Percentiles rank a stretch among this genome's conserved stretches.
Evolutionary conservation across 345 rosid species (phyloP).

Genomic region (Mangifera indica): DNA sequence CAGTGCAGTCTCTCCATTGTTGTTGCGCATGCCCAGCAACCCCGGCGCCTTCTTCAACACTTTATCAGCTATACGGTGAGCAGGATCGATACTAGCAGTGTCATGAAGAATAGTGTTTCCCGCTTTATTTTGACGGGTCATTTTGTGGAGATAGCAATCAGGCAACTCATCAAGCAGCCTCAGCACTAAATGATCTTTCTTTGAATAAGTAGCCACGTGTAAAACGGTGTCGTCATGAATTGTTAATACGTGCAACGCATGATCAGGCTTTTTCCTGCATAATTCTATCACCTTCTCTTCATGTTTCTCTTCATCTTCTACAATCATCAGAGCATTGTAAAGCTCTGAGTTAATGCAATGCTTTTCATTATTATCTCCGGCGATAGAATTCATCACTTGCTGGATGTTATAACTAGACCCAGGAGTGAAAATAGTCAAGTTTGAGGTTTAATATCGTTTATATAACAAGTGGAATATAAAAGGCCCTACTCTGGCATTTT

Average conservation of each 20-base stretch:
- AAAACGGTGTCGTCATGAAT: not conserved
- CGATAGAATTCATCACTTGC: not conserved
- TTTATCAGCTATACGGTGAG: not conserved
- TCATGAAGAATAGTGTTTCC: constrained; percentile 30
- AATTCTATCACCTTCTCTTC: constrained; percentile 3
- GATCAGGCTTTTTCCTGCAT: not conserved
- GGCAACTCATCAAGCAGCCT: constrained; percentile 5
- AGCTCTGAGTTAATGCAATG: not conserved
- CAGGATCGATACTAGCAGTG: constrained; percentile 9
- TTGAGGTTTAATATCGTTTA: not conserved
- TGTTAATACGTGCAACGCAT: constrained; percentile 1
- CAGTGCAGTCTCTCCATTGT: constrained; percentile 15
- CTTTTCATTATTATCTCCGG: not conserved
- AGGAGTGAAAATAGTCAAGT: not conserved
- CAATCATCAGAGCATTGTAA: not conserved
- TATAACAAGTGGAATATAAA: not conserved
- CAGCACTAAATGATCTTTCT: not conserved
- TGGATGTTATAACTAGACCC: not conserved
- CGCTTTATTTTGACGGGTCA: not conserved
- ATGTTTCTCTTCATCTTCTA: not conserved
- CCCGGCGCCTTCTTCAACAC: not conserved
- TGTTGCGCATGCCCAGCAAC: constrained; percentile 3
- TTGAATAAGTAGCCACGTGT: not conserved
- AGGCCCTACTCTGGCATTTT: not conserved
- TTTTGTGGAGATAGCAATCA: not conserved